Evolutionary conservation across 1,284 basidiomycete species (phyloP), one percentile per base, ranked within the genome.

Genomic region (Apiotrichum porosum): DNA sequence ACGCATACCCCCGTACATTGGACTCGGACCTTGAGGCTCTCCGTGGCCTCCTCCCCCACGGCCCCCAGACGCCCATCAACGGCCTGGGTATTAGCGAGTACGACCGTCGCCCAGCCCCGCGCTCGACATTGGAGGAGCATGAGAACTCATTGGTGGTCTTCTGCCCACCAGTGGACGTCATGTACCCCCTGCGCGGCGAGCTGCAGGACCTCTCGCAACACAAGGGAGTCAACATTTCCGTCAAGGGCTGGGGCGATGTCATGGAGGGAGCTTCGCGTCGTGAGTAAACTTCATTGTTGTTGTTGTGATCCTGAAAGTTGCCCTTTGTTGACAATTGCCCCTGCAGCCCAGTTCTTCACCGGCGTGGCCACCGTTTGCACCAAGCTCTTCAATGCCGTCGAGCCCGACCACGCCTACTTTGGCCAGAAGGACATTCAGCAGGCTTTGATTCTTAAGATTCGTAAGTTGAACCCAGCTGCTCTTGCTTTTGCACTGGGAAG

Each of bases 381-480:
- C 3, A 98, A 97, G 72, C 79, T 97, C 13, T 97, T 97, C 77
- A 93, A 97, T 66, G 82, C 83, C 38, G 81, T 97, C 36, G 83
- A 94, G 87, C 94, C 94, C 3, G 88, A 88, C 44, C 81, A 83
- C 49, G 84, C 88, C 19, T 98, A 97, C 72, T 97, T 98, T 63
- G 94, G 95, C 0, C 94, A 97, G 72, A 98, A 98, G 71, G 94
- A 98, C 66, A 97, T 98, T 47, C 94, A 98, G 68, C 94, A 98
- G 69, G 89, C 87, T 0, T 74, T 97, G 9, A 74, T 98, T 18
- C 79, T 98, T 19, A 84, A 86, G 37, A 83, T 86, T n/a, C 79
- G 73, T 74, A 32, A 37, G 71, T 60, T 31, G 31, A 6, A 14
- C 9, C 18, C 18, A 21, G 17, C 6, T 17, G 35, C 17, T 22